phyloP scores from a whole-genome alignment of 2,329 filamentous ascomycete species.

The Dothideomycetes sp. region DNA sequence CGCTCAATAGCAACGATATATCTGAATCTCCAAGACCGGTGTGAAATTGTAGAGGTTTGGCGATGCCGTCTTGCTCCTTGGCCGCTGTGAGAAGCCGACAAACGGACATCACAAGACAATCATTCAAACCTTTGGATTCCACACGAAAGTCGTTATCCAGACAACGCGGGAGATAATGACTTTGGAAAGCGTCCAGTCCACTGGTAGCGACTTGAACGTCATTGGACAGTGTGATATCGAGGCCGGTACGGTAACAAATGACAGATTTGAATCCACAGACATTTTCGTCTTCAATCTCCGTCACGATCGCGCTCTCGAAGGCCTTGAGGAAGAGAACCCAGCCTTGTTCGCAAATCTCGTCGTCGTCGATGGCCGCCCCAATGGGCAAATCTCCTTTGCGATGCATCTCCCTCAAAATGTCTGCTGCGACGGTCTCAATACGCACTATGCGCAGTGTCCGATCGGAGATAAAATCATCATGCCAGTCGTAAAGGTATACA shows the following conservation, averaged over 20 bases:
- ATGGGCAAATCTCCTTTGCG: constrained; percentile 22
- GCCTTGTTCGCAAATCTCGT: constrained; percentile 23
- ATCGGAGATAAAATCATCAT: constrained; percentile 55
- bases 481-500: constrained; percentile 53
- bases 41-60: constrained; percentile 75
- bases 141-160: constrained; percentile 41
- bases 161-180: constrained; percentile 32
- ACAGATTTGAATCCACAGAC: constrained; percentile 77
- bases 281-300: constrained; percentile 52
- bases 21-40: constrained; percentile 76
- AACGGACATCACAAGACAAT: constrained; percentile 57
- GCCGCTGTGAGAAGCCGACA: constrained; percentile 48
- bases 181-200: constrained; percentile 27
- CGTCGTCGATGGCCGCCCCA: constrained; percentile 22
- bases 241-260: constrained; percentile 70
- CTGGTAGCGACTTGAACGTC: constrained; percentile 28
- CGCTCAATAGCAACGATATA: constrained; percentile 58
- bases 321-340: constrained; percentile 39
- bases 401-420: constrained; percentile 45
- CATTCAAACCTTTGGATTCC: constrained; percentile 56
- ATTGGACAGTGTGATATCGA: constrained; percentile 49
- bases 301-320: constrained; percentile 45
- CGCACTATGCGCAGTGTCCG: constrained; percentile 65
- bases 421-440: constrained; percentile 63
- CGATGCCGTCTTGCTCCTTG: constrained; percentile 33